Evolutionary conservation across 2,329 filamentous ascomycete genomes (phyloP), one percentile per base, ranked within the genome.

Genomic region (Colletotrichum eremochloae): DNA sequence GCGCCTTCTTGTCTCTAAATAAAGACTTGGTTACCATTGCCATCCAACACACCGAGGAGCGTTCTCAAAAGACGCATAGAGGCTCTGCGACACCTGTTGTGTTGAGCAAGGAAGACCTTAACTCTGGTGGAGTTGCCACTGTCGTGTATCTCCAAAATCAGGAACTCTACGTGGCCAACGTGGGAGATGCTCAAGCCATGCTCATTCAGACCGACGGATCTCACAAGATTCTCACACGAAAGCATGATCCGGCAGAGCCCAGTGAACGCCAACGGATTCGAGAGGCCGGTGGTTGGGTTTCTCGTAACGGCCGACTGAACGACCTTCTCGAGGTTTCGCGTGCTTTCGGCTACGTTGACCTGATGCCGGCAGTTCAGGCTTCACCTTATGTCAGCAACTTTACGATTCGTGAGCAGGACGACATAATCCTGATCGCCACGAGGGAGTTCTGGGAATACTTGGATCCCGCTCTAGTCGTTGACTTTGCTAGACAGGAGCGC

Each of bases 371-470:
- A 8, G 93, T 99, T 42, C 95, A 97, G 81, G 96, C 97, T 18
- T 94, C 95, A 14, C 96, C 96, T 2, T 88, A 97, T 78, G 91
- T 97, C 62, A 89, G 89, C 76, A 92, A 95, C 74, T 86, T 95
- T 74, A 93, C 90, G 1, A 88, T 98, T 67, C 92, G 91, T 60
- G 94, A 98, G 75, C 92, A 94, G 70, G 96, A 99, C 79, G 96
- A 99, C 81, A 96, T 97, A 84, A 93, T 99, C 65, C 84, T 99
- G 63, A 87, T 99, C 71, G 96, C 95, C 3, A 98, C 95, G 8
- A 92, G 91, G 75, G 96, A 99, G 79, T 88, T 99, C 12, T 99
- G 96, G 96, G 95, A 98, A 75, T 97, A 95, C 80, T 87, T 99
- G 14, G 93, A 93, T 0, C 94, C 95, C 2, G 94, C 96, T 67